Percentiles rank a stretch among this genome's conserved stretches.
Evolutionary conservation across 768 basidiomycete species (phyloP).

Genomic region (Mycena belliarum): DNA sequence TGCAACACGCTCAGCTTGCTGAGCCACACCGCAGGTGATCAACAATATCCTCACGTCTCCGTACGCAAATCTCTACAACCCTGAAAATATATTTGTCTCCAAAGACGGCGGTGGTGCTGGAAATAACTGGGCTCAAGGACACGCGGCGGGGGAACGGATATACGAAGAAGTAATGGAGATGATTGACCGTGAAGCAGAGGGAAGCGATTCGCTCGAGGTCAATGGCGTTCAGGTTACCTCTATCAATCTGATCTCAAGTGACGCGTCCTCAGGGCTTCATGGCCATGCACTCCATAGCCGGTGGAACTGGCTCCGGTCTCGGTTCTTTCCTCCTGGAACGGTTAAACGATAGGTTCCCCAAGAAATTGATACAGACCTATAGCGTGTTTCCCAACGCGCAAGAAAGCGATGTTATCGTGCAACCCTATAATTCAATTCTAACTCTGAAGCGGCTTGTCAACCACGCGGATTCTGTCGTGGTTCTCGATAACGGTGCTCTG

Average conservation of each 20-base stretch:
- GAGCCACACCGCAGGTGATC: slow-evolving; percentile 68
- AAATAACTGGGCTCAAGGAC: slow-evolving; percentile 98
- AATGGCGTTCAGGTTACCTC: slow-evolving; percentile 21
- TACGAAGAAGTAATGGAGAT: slow-evolving; percentile 99
- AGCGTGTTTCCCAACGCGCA: slow-evolving; percentile 96
- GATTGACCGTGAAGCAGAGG: slow-evolving; percentile 97
- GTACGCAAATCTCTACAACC: slow-evolving; percentile 92
- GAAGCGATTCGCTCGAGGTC: slow-evolving; percentile 95
- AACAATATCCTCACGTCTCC: slow-evolving; percentile 90
- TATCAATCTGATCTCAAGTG: neutral
- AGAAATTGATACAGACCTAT: slow-evolving; percentile 98
- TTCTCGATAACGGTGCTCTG: slow-evolving; percentile 94
- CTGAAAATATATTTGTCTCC: slow-evolving; percentile 94
- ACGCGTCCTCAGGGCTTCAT: slow-evolving; percentile 84
- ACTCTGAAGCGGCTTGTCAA: slow-evolving; percentile 93
- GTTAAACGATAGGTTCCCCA: slow-evolving; percentile 95
- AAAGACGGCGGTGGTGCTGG: slow-evolving; percentile 99
- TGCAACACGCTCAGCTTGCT: slow-evolving; percentile 6
- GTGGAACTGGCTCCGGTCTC: slow-evolving; percentile 96
- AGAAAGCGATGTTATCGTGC: slow-evolving; percentile 96
- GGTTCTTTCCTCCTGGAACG: slow-evolving; percentile 98
- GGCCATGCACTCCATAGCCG: slow-evolving; percentile 98
- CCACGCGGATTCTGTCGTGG: slow-evolving; percentile 96
- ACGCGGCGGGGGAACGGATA: slow-evolving; percentile 83
- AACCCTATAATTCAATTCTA: slow-evolving; percentile 95